phyloP scores from a whole-genome alignment of 768 basidiomycete species.

The Amyloporia xantha region DNA sequence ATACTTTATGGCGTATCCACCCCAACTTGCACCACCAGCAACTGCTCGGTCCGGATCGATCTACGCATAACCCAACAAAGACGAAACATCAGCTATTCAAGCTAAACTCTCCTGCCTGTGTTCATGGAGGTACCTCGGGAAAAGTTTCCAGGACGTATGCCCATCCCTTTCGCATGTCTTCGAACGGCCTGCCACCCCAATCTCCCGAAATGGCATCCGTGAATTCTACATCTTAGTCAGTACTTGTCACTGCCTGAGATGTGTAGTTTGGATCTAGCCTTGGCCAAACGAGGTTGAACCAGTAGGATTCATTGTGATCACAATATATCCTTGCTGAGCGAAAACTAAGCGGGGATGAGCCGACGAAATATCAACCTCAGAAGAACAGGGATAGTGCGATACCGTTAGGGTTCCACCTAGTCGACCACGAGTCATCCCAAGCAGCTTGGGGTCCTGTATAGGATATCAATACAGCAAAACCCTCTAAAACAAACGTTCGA shows the following conservation, averaged over 20 bases:
- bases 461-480: not conserved
- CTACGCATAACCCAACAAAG: no score
- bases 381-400: not conserved
- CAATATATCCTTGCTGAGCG: constrained; percentile 84
- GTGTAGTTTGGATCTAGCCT: constrained; percentile 26
- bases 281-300: constrained; percentile 93
- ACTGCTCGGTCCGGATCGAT: constrained; percentile 65
- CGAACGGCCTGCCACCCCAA: constrained; percentile 84
- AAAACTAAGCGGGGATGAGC: constrained; percentile 31
- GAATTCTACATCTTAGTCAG: constrained; percentile 41
- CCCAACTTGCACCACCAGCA: constrained; percentile 33
- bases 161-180: constrained; percentile 68
- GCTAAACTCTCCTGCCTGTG: not conserved
- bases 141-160: constrained; percentile 57
- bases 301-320: constrained; percentile 86
- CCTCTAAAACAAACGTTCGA: not conserved
- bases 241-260: not conserved
- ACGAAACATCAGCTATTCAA: not conserved
- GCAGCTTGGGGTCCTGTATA: constrained; percentile 60
- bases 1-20: constrained; percentile 82
- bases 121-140: constrained; percentile 64
- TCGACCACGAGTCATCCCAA: constrained; percentile 91
- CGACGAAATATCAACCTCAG: not conserved
- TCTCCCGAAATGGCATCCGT: constrained; percentile 77
- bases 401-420: constrained; percentile 89